Conservation (phyloP, 495 filamentous ascomycete genomes). For the Annulohypoxylon maeteangense region DNA sequence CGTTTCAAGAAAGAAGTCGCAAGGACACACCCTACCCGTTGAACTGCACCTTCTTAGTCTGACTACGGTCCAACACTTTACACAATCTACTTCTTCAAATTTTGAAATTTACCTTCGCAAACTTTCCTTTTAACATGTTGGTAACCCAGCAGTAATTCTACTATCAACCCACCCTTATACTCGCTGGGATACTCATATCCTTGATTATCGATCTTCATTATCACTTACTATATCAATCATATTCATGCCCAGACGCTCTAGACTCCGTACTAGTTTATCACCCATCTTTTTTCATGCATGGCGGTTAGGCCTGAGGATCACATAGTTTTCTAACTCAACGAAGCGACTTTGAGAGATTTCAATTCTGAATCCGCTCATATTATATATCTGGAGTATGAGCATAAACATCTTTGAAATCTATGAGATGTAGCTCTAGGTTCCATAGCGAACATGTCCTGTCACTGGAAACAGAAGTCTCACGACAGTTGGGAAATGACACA, state of each 20-base stretch:
- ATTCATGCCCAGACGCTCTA: too few relatives aligned
- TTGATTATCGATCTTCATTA: too few relatives aligned
- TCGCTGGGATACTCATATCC: neutral
- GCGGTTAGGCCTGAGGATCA: too few relatives aligned
- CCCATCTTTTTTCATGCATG: too few relatives aligned
- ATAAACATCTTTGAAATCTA: neutral
- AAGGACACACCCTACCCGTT: neutral
- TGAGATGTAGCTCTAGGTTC: neutral
- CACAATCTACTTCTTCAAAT: neutral
- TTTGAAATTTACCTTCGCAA: neutral
- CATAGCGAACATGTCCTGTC: slow-evolving; percentile 31
- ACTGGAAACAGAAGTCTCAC: slow-evolving; percentile 30
- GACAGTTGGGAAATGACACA: slow-evolving; percentile 33
- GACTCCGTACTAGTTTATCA: too few relatives aligned
- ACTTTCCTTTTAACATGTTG: neutral
- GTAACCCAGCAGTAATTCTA: too few relatives aligned
- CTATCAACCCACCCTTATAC: too few relatives aligned
- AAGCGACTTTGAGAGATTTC: neutral
- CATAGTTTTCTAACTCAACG: neutral
- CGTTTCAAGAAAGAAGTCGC: neutral
- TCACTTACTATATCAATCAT: too few relatives aligned
- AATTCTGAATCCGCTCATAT: neutral
- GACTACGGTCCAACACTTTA: too few relatives aligned
- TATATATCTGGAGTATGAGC: neutral
- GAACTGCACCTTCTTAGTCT: neutral